A percentile compares a stretch with the other conserved stretches of the same genome.
phyloP scores from a whole-genome alignment of 192 early-diverging fungal genomes.

The Coemansia reversa region DNA sequence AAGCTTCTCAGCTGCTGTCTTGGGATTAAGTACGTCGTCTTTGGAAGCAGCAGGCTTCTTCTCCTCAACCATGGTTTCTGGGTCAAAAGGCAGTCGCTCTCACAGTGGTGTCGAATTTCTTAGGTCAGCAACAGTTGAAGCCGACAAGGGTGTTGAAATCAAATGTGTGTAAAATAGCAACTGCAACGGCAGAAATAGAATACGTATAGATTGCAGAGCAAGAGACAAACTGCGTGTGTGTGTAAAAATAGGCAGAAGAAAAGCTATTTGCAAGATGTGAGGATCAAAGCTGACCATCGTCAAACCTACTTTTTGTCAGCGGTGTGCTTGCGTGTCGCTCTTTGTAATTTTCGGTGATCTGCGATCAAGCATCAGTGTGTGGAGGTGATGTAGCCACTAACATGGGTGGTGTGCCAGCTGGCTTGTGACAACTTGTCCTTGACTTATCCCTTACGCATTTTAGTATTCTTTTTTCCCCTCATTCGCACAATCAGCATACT shows the following conservation, averaged over 20 bases:
- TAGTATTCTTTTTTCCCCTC: background rate
- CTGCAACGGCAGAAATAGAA: background rate
- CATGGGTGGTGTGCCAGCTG: background rate
- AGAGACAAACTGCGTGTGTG: conserved; percentile 6
- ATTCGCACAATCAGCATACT: background rate
- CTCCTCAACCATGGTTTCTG: conserved; percentile 31
- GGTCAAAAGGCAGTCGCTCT: background rate
- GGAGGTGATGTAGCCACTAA: background rate
- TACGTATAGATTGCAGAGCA: background rate
- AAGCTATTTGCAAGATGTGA: background rate
- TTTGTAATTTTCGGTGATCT: background rate
- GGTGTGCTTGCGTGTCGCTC: background rate
- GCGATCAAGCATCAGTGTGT: background rate
- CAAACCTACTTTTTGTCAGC: background rate
- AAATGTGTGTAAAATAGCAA: conserved; percentile 2
- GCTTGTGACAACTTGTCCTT: background rate
- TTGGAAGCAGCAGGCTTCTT: conserved; percentile 12
- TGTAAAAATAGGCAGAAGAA: background rate
- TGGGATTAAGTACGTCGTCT: conserved; percentile 50
- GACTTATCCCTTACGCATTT: background rate
- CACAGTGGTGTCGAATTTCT: background rate
- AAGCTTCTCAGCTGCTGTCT: conserved; percentile 47
- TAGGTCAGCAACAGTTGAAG: background rate
- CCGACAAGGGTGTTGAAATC: background rate
- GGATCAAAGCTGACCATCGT: background rate